phyloP scores from a whole-genome alignment of 2,329 filamentous ascomycete species.

The Fusarium torreyae region DNA sequence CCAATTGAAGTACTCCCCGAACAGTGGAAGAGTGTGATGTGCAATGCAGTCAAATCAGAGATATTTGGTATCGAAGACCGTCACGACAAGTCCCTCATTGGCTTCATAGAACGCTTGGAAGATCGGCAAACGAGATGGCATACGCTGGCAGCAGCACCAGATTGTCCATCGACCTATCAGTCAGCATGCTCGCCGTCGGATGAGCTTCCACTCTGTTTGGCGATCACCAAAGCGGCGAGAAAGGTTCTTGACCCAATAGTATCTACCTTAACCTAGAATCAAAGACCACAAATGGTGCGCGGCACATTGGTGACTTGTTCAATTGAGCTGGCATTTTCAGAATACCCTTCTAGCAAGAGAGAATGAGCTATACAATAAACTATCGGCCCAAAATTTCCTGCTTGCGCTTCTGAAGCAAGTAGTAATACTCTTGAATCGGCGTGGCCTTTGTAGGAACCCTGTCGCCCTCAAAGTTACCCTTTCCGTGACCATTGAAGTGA shows the following conservation, averaged over 20 bases:
- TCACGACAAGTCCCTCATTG: neutral
- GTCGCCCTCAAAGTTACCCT: conserved; percentile 54
- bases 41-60: conserved; percentile 2
- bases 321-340: neutral
- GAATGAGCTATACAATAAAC: neutral
- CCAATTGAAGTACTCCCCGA: conserved; percentile 16
- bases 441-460: conserved; percentile 45
- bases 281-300: neutral
- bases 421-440: conserved; percentile 55
- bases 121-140: conserved; percentile 17
- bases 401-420: conserved; percentile 54
- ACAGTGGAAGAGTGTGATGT: conserved; percentile 19
- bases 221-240: conserved; percentile 5
- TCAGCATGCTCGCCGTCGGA: neutral
- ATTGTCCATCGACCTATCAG: conserved; percentile 1
- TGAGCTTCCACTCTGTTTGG: neutral
- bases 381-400: conserved; percentile 39
- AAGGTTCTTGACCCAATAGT: neutral
- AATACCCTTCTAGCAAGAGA: too few species aligned
- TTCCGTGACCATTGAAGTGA: conserved; percentile 58
- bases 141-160: neutral
- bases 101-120: conserved; percentile 8
- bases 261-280: neutral
- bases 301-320: neutral
- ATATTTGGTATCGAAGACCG: conserved; percentile 4